Base-by-base conservation (phyloP, 768 basidiomycete genomes). In the Boletus rubroflammeus region DNA sequence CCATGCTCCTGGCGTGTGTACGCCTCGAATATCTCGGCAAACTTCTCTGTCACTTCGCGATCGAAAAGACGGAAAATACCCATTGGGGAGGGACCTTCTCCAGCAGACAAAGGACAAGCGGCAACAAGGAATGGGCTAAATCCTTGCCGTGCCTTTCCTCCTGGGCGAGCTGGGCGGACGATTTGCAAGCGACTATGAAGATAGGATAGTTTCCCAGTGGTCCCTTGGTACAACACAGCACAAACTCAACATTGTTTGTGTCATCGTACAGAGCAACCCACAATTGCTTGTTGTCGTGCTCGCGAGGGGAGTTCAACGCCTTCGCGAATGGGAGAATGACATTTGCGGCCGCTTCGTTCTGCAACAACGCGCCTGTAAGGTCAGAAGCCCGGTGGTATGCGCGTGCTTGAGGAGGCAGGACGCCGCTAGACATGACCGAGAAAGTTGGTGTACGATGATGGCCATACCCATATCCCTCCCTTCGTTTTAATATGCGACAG, bases 51-150 rank as follows among this genome's bases (percentile, higher is more conserved):
- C n/a, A 88, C 68, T 63, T 58, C 3, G 81, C 74, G 7, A 76
- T 73, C 3, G 84, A 80, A 54, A 88, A 91, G 15, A 89, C 74
- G 2, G 89, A 88, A 65, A 84, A 90, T 0, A 64, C 52, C 25
- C 35, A n/a, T 23, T 47, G 17, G 0, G 60, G 25, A 39, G 40
- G 50, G 26, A 64, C 56, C n/a, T 52, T 21, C 15, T 62, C 2
- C 3, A 64, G 34, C 21, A 64, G 31, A 17, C 63, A 34, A 2
- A 2, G 32, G 42, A 65, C 57, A 6, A 64, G 62, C 0, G 54
- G 52, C 0, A 5, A 17, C 17, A 66, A 7, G 26, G 57, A 14
- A 17, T 56, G 44, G 5, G 44, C 17, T 0, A 64, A 21, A 5
- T 21, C 3, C 35, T 14, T 49, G 15, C 50, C 56, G 3, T 6